Percentiles rank a stretch among this genome's conserved stretches.
Conservation (phyloP, 2,329 filamentous ascomycete genomes). For the Colletotrichum sansevieriae region DNA sequence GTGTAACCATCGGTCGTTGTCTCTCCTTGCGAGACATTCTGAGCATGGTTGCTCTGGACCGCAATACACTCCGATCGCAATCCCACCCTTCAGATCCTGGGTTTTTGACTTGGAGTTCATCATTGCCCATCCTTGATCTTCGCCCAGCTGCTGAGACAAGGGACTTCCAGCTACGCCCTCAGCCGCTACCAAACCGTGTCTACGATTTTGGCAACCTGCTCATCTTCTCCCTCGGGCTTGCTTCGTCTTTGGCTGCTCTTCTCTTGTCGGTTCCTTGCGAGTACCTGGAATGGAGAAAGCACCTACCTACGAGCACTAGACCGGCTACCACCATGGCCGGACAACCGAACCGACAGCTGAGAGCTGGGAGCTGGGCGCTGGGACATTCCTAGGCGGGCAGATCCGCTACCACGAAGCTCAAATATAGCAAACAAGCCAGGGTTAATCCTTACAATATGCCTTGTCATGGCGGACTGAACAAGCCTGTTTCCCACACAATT, state of each 20-base stretch:
- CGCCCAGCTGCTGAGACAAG: constrained; percentile 2
- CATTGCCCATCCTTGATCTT: background rate
- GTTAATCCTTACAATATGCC: constrained; percentile 8
- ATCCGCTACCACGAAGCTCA: constrained; percentile 25
- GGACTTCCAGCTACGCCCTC: constrained; percentile 1
- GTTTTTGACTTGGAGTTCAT: background rate
- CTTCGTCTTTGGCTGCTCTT: no score
- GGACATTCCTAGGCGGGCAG: constrained; percentile 5
- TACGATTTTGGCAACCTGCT: background rate
- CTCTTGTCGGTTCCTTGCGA: background rate
- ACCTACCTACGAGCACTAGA: no score
- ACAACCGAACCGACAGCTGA: background rate
- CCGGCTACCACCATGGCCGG: background rate
- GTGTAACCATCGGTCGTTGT: constrained; percentile 36
- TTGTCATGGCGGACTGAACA: constrained; percentile 5
- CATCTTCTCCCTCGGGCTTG: background rate
- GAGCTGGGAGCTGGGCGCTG: background rate
- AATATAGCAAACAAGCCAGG: constrained; percentile 19
- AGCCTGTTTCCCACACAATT: background rate
- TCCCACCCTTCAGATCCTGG: background rate
- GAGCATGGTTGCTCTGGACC: constrained; percentile 13
- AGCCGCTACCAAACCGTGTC: background rate
- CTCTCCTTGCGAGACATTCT: constrained; percentile 25
- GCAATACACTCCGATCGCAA: constrained; percentile 6
- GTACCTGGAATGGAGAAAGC: no score